Percentiles rank a stretch among this genome's conserved stretches.
Conservation (phyloP, 257 asterid genomes). For the Solanum chaucha region DNA sequence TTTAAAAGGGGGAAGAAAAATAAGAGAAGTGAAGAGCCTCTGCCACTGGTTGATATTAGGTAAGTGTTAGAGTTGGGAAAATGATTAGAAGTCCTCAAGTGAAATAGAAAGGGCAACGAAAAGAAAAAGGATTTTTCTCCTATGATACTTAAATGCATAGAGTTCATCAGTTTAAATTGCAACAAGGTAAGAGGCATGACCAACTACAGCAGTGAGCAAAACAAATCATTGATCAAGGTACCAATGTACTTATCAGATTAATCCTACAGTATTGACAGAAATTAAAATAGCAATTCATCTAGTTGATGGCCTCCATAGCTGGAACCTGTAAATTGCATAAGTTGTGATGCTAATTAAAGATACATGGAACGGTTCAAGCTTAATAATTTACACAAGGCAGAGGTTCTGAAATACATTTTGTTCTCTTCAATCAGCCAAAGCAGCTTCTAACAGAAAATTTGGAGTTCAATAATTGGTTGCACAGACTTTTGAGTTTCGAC, state of each 20-base stretch:
- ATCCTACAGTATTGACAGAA: neutral
- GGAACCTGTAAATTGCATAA: neutral
- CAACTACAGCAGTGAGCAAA: neutral
- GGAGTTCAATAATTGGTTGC: neutral
- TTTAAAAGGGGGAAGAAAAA: neutral
- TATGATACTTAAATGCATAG: neutral
- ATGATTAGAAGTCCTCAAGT: neutral
- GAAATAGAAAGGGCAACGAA: neutral
- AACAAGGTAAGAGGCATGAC: neutral
- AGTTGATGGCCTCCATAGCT: neutral
- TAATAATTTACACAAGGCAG: neutral
- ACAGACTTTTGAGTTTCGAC: neutral
- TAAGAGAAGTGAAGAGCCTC: neutral
- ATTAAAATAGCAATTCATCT: neutral
- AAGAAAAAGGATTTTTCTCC: neutral
- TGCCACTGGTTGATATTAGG: neutral
- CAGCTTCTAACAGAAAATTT: neutral
- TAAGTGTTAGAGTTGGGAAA: neutral
- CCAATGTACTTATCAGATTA: neutral
- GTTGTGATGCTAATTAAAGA: neutral
- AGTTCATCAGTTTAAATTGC: neutral
- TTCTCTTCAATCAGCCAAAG: neutral
- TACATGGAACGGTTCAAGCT: neutral
- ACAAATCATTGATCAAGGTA: neutral
- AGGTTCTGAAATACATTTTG: neutral